A percentile compares a stretch with the other conserved stretches of the same genome.
phyloP scores from a whole-genome alignment of 2,329 filamentous ascomycete genomes.

The Penicillium corylophilum region DNA sequence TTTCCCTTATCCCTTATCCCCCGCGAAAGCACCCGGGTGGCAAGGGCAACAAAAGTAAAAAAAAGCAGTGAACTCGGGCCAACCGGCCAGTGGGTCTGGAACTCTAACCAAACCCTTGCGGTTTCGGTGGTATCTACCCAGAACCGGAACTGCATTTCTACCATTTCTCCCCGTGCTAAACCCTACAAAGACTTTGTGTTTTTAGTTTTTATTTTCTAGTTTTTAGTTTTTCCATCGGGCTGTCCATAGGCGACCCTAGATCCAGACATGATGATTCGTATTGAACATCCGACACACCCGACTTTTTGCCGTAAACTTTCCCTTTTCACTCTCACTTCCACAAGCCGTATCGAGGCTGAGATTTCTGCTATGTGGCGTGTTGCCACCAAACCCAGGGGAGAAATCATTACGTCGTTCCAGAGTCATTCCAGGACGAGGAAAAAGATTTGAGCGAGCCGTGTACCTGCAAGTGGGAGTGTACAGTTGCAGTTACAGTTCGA shows the following conservation, averaged over 20 bases:
- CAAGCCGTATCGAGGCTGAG: background rate
- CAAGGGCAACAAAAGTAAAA: constrained; percentile 2
- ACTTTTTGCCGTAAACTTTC: background rate
- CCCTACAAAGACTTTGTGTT: too few species aligned
- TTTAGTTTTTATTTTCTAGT: background rate
- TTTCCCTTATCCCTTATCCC: constrained; percentile 24
- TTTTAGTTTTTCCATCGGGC: background rate
- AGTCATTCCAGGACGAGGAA: background rate
- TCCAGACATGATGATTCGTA: background rate
- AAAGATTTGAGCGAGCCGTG: too few species aligned
- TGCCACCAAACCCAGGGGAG: background rate
- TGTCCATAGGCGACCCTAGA: background rate
- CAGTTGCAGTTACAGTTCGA: background rate
- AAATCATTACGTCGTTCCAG: constrained; percentile 5
- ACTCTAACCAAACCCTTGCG: background rate
- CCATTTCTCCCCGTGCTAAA: background rate
- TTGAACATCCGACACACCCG: constrained; percentile 1
- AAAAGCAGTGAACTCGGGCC: background rate
- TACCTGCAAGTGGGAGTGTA: too few species aligned
- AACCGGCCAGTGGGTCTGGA: constrained; percentile 5
- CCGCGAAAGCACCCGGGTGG: constrained; percentile 24
- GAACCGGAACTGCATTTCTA: background rate
- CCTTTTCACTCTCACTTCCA: background rate
- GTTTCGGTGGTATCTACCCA: background rate
- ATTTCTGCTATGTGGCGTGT: constrained; percentile 1